These are phyloP conservation scores for Cotoneaster glaucophyllus DNA, from an alignment of 306 rosid genomes.

Conservation along the genomic window DNA sequence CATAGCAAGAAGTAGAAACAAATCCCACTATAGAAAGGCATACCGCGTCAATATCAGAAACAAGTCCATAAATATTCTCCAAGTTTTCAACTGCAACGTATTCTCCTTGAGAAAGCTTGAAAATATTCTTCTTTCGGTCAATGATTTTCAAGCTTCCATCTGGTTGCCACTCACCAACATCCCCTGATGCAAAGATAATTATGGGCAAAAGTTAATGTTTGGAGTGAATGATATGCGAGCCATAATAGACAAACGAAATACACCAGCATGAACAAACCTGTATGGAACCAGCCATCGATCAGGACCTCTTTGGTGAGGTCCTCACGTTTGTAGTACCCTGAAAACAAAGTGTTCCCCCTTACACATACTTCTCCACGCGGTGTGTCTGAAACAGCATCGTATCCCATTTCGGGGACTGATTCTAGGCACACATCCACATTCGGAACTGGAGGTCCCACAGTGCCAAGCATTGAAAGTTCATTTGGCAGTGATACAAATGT, in stretches of 20 bases:
- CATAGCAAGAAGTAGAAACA: slow-evolving; percentile 1
- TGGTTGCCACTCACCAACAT: slow-evolving; percentile 90
- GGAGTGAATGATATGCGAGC: slow-evolving; percentile 1
- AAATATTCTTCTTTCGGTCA: slow-evolving; percentile 95
- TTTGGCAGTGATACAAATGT: slow-evolving; percentile 87
- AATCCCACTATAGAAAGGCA: slow-evolving; percentile 14
- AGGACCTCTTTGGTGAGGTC: slow-evolving; percentile 90
- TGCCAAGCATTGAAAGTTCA: slow-evolving; percentile 75
- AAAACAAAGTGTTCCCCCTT: slow-evolving; percentile 68
- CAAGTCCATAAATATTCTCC: slow-evolving; percentile 73
- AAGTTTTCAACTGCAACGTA: slow-evolving; percentile 97
- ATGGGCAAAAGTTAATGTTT: slow-evolving; percentile 4
- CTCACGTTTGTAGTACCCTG: slow-evolving; percentile 88
- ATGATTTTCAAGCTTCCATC: slow-evolving; percentile 96
- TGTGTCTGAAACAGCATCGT: slow-evolving; percentile 60
- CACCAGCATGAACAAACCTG: slow-evolving; percentile 45
- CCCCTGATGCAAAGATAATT: slow-evolving; percentile 55
- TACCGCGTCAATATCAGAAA: slow-evolving; percentile 71
- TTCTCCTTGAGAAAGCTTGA: slow-evolving; percentile 98
- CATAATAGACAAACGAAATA: slow-evolving; percentile 15
- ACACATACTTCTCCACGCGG: slow-evolving; percentile 92
- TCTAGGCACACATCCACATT: slow-evolving; percentile 84
- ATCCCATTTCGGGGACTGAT: slow-evolving; percentile 98
- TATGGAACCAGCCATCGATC: slow-evolving; percentile 90
- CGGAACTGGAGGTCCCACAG: slow-evolving; percentile 98